Base-by-base conservation (phyloP, 148 eudicot genomes). In the Dianthus caryophyllus region DNA sequence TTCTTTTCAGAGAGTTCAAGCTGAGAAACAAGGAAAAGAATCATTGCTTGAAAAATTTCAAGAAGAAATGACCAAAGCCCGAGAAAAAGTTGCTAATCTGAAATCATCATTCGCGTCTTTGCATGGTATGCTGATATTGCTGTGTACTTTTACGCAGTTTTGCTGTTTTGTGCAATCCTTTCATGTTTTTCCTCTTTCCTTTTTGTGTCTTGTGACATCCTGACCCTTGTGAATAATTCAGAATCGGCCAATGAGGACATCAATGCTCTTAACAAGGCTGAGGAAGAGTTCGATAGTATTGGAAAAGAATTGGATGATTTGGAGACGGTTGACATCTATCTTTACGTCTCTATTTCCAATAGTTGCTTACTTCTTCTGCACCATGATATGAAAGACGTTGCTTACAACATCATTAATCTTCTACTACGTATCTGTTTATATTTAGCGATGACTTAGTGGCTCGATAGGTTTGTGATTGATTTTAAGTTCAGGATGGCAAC, bases 201-300 rank as follows among this genome's bases (percentile, higher is more conserved):
- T 38, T 47, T 9, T 48, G 17, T 59, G 8, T 21, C 65, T 53
- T 14, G 18, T 46, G 61, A 61, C 65, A 3, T 33, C 7, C 4
- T 3, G 38, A 33, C 7, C 7, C 60, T 66, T 55, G 25, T 26
- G 33, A 31, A 63, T 22, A 31, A 26, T 55, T 83, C 67, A 94
- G 99, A 86, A 71, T 94, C 92, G 26, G 88, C 92, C 44, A 88
- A 84, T 71, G 77, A 64, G 68, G 96, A 88, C 44, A 71, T 86
- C 63, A 80, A 78, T 62, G 92, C 85, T 66, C 70, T 86, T 69
- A 80, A 80, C 66, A 73, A 75, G 71, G 97, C 85, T 20, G 88
- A 84, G 69, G 56, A 62, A 27, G 84, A 88, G 77, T 77, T 83
- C 54, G 77, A 73, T 60, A 53, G 41, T 54, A 84, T 93, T 57